Evolutionary conservation across 208 protist genomes (phyloP).

Genomic region (Balamuthia mandrillaris): DNA sequence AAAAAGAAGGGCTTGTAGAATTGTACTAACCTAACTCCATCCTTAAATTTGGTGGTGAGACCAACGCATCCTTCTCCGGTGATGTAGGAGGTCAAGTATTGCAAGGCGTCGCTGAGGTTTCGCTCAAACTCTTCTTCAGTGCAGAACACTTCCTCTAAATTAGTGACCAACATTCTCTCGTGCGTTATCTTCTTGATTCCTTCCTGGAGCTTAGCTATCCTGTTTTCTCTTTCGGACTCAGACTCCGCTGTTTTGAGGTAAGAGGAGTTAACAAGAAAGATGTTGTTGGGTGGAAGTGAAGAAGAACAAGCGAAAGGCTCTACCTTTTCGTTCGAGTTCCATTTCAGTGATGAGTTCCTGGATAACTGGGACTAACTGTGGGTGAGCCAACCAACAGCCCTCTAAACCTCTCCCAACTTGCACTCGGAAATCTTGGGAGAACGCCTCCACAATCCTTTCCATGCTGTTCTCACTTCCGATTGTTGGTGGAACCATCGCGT

Average conservation of each 20-base stretch:
- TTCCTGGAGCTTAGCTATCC: too few relatives aligned
- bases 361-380: slow-evolving; percentile 13
- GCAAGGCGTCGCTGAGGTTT: slow-evolving; percentile 1
- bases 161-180: slow-evolving; percentile 22
- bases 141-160: neutral
- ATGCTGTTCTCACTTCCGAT: neutral
- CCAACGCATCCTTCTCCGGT: neutral
- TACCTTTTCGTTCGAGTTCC: neutral
- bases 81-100: slow-evolving; percentile 11
- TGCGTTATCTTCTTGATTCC: slow-evolving; percentile 28
- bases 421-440: slow-evolving; percentile 10
- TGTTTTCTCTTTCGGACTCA: too few relatives aligned
- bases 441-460: slow-evolving; percentile 4
- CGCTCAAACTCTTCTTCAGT: slow-evolving; percentile 20
- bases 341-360: slow-evolving; percentile 18
- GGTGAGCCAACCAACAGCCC: slow-evolving; percentile 10
- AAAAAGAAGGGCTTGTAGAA: too few relatives aligned
- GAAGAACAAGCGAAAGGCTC: neutral
- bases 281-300: neutral
- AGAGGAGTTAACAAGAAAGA: neutral
- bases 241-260: neutral
- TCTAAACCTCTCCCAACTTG: neutral
- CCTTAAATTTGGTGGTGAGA: slow-evolving; percentile 13
- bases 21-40: too few relatives aligned
- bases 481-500: slow-evolving; percentile 15